Evolutionary conservation across 805 yeast genomes (phyloP).

Genomic region (Cyberlindnera meyerae): DNA sequence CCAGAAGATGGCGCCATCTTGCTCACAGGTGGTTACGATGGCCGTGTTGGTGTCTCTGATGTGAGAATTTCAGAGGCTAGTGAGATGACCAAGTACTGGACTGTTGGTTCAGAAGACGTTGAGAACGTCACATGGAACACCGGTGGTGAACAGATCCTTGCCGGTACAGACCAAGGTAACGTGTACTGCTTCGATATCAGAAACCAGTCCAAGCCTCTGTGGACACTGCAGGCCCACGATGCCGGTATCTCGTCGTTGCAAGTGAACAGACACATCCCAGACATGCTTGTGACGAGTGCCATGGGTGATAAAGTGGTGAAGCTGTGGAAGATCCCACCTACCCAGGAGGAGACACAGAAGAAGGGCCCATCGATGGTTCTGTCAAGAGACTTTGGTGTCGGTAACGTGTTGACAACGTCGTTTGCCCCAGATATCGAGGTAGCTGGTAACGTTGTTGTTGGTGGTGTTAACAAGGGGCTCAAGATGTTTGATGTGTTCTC

Average conservation of each 20-base stretch:
- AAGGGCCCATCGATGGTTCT: constrained; percentile 78
- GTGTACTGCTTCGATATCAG: constrained; percentile 87
- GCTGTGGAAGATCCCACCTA: constrained; percentile 70
- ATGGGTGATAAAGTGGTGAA: constrained; percentile 85
- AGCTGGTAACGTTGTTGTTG: constrained; percentile 77
- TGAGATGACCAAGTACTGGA: constrained; percentile 59
- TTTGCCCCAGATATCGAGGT: constrained; percentile 88
- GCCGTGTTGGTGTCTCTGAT: constrained; percentile 76
- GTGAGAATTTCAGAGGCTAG: constrained; percentile 66
- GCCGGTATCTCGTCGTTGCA: constrained; percentile 83
- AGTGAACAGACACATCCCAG: constrained; percentile 60
- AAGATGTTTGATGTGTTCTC: constrained; percentile 92
- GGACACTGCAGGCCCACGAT: constrained; percentile 98
- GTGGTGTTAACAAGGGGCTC: constrained; percentile 80
- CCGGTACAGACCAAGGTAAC: constrained; percentile 89
- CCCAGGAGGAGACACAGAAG: constrained; percentile 2
- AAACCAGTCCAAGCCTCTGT: constrained; percentile 58
- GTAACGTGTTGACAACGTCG: constrained; percentile 76
- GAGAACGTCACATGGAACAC: constrained; percentile 75
- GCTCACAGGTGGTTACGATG: constrained; percentile 91
- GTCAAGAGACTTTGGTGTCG: constrained; percentile 89
- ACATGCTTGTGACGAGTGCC: constrained; percentile 79
- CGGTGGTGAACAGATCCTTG: constrained; percentile 56
- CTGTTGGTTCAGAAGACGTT: constrained; percentile 72
- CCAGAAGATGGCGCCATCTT: constrained; percentile 59